Conservation (phyloP, 257 asterid species). For the Rauvolfia tetraphylla region DNA sequence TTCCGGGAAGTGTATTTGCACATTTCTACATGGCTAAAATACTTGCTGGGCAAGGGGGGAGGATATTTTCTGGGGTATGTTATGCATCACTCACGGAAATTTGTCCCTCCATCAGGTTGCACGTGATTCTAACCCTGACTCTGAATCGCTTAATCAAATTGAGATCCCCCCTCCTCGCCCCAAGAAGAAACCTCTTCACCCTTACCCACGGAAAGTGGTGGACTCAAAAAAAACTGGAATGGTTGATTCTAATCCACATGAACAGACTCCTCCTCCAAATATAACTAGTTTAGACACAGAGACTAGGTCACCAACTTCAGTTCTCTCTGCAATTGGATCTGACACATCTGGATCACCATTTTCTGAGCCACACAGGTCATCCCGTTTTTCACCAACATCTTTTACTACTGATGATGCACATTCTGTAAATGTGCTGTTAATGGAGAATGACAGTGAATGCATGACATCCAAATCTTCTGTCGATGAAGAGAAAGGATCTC, state of each 20-base stretch:
- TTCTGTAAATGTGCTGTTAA: slow-evolving; percentile 29
- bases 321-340: slow-evolving; percentile 47
- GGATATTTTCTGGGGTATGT: neutral
- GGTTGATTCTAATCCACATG: slow-evolving; percentile 25
- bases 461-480: slow-evolving; percentile 29
- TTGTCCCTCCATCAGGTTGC: slow-evolving; percentile 34
- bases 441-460: slow-evolving; percentile 39
- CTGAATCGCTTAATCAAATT: slow-evolving; percentile 39
- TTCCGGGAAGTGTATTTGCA: neutral
- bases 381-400: slow-evolving; percentile 49
- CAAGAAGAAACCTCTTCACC: slow-evolving; percentile 76
- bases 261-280: slow-evolving; percentile 28
- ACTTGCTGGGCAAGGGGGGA: neutral
- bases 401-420: slow-evolving; percentile 45
- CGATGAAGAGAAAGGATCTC: slow-evolving; percentile 30
- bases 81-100: slow-evolving; percentile 4
- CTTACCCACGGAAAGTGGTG: slow-evolving; percentile 74
- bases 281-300: slow-evolving; percentile 33
- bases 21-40: neutral
- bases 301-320: slow-evolving; percentile 71
- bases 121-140: slow-evolving; percentile 51
- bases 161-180: slow-evolving; percentile 97
- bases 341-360: slow-evolving; percentile 40
- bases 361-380: slow-evolving; percentile 30
- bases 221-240: slow-evolving; percentile 22